Evolutionary conservation across 2,329 filamentous ascomycete genomes (phyloP).

Genomic region (Plenodomus lindquistii): DNA sequence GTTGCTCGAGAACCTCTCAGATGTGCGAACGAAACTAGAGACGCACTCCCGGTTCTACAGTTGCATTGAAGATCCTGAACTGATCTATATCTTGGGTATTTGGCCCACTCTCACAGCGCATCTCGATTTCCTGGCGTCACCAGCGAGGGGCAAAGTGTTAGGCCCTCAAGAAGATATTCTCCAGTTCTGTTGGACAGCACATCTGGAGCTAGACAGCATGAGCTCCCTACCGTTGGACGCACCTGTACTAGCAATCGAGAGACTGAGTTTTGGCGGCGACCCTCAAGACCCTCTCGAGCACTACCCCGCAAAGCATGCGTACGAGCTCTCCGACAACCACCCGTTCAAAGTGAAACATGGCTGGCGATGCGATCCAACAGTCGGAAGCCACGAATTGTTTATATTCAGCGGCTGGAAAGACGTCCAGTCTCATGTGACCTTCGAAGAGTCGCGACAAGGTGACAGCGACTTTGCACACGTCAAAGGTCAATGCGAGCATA

Average conservation of each 20-base stretch:
- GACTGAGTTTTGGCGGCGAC: constrained; percentile 15
- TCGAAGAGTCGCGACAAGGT: constrained; percentile 9
- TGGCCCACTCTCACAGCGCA: constrained; percentile 36
- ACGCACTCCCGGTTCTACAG: constrained; percentile 35
- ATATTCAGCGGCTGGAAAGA: constrained; percentile 29
- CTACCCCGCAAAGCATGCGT: constrained; percentile 14
- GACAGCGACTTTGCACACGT: constrained; percentile 8
- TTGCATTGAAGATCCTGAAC: constrained; percentile 31
- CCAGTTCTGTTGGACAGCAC: constrained; percentile 35
- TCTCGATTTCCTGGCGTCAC: constrained; percentile 31
- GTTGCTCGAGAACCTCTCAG: constrained; percentile 35
- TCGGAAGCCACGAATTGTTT: constrained; percentile 25
- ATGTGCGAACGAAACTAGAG: constrained; percentile 28
- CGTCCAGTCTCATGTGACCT: constrained; percentile 17
- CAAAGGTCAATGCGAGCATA: constrained; percentile 10
- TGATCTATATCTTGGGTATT: constrained; percentile 38
- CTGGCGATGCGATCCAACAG: constrained; percentile 29
- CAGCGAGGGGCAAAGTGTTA: constrained; percentile 29
- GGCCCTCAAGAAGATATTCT: constrained; percentile 35
- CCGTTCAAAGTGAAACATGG: constrained; percentile 22
- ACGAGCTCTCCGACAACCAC: constrained; percentile 16
- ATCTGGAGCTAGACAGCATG: constrained; percentile 28
- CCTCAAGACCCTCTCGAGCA: constrained; percentile 16
- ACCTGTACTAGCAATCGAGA: constrained; percentile 31
- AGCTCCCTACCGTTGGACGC: constrained; percentile 26